These are phyloP conservation scores for Colletotrichum theobromicola DNA, from an alignment of 2,329 filamentous ascomycete species.

Conservation along the genomic window DNA sequence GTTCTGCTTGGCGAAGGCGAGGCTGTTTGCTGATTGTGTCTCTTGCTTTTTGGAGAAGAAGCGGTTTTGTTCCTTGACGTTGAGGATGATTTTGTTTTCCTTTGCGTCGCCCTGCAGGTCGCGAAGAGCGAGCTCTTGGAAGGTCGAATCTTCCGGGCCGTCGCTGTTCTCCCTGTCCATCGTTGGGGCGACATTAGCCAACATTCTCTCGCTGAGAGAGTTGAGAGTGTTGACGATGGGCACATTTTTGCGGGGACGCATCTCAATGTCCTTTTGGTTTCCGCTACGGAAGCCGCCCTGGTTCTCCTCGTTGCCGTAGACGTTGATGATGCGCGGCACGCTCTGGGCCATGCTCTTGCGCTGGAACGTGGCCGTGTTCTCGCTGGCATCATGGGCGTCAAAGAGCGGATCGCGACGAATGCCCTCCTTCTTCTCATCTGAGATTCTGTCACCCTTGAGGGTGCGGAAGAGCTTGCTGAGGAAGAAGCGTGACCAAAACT, in stretches of 20 bases:
- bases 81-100: constrained; percentile 81
- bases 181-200: constrained; percentile 83
- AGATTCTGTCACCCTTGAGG: constrained; percentile 85
- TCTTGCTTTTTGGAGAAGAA: constrained; percentile 74
- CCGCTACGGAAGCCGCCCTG: constrained; percentile 82
- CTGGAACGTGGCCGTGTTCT: constrained; percentile 62
- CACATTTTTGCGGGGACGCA: constrained; percentile 82
- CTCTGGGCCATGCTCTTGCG: constrained; percentile 64
- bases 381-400: constrained; percentile 82
- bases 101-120: constrained; percentile 79
- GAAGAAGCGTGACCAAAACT: constrained; percentile 96
- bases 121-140: constrained; percentile 75
- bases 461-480: constrained; percentile 89
- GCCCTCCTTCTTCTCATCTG: constrained; percentile 71
- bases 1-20: constrained; percentile 71
- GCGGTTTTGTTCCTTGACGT: constrained; percentile 84
- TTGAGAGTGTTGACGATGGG: constrained; percentile 92
- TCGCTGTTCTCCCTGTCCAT: constrained; percentile 70
- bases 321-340: constrained; percentile 87
- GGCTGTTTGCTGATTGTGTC: constrained; percentile 46
- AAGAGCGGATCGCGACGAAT: constrained; percentile 69
- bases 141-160: constrained; percentile 75
- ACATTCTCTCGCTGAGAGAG: constrained; percentile 88
- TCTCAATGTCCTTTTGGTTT: constrained; percentile 88
- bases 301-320: constrained; percentile 95